phyloP scores from a whole-genome alignment of 441 rosid genomes.

The Erysimum cheiri region DNA sequence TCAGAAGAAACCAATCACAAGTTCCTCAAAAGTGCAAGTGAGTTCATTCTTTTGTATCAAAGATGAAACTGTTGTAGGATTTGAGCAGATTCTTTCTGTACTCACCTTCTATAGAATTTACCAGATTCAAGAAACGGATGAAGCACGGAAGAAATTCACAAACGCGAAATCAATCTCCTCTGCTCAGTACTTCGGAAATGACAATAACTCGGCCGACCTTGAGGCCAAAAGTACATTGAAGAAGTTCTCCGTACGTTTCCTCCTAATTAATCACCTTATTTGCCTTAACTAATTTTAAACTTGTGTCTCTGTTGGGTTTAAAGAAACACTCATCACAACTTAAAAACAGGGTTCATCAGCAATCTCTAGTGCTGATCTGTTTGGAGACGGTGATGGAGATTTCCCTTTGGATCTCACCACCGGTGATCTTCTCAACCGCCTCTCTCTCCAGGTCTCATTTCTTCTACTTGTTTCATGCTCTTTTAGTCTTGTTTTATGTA shows the following conservation, averaged over 20 bases:
- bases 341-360: conserved; percentile 77
- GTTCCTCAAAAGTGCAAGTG: conserved; percentile 72
- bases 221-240: conserved; percentile 83
- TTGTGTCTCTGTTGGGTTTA: neutral
- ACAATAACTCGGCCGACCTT: conserved; percentile 51
- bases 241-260: conserved; percentile 75
- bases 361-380: conserved; percentile 94
- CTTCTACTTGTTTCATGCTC: neutral
- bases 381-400: conserved; percentile 59
- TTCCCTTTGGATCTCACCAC: conserved; percentile 74
- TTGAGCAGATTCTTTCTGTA: neutral
- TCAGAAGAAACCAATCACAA: conserved; percentile 65
- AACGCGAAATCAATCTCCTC: conserved; percentile 96
- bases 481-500: neutral
- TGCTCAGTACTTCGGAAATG: conserved; percentile 81
- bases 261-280: neutral
- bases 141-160: conserved; percentile 86
- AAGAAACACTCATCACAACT: conserved; percentile 1
- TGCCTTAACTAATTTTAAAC: neutral
- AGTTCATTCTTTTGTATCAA: conserved; percentile 17
- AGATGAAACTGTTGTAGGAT: neutral
- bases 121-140: conserved; percentile 81
- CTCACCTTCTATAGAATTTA: conserved; percentile 21
- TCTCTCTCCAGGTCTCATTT: conserved; percentile 81
- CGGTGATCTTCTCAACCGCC: conserved; percentile 80